Conservation (phyloP, 106 monocot genomes). For the Narthecium ossifragum region DNA sequence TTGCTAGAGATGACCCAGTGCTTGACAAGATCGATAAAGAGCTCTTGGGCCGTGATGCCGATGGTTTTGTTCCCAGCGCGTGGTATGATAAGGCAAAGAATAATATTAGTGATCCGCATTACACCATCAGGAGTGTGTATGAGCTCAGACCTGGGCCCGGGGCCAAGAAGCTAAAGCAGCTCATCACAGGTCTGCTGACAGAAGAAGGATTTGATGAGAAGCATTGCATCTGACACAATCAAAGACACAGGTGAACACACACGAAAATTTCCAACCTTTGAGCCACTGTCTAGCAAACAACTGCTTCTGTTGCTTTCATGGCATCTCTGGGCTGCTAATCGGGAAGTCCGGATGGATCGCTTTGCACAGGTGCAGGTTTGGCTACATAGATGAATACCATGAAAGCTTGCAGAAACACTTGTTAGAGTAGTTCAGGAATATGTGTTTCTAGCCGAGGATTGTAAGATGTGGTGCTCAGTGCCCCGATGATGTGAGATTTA, state of each 20-base stretch:
- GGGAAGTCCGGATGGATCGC: too few relatives aligned
- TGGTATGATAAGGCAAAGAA: constrained; percentile 37
- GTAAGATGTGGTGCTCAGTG: too few relatives aligned
- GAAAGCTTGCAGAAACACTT: too few relatives aligned
- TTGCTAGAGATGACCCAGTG: constrained; percentile 43
- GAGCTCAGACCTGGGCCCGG: constrained; percentile 56
- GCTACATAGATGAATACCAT: too few relatives aligned
- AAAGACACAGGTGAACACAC: not conserved
- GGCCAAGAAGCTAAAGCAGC: constrained; percentile 37
- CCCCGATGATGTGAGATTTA: too few relatives aligned
- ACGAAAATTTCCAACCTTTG: not conserved
- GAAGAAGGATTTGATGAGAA: constrained; percentile 47
- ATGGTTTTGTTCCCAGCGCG: constrained; percentile 47
- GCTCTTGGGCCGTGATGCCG: constrained; percentile 35
- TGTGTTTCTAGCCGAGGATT: too few relatives aligned
- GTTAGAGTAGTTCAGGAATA: too few relatives aligned
- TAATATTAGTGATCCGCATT: constrained; percentile 17
- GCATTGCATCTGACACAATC: constrained; percentile 52
- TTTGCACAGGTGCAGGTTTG: too few relatives aligned
- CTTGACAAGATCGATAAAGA: constrained; percentile 77
- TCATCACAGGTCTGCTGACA: constrained; percentile 37
- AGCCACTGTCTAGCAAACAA: not conserved
- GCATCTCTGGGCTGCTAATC: too few relatives aligned
- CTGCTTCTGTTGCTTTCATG: too few relatives aligned
- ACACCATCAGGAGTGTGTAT: constrained; percentile 17